Base-by-base conservation (phyloP, 768 basidiomycete genomes). In the Termitomyces sp. region DNA sequence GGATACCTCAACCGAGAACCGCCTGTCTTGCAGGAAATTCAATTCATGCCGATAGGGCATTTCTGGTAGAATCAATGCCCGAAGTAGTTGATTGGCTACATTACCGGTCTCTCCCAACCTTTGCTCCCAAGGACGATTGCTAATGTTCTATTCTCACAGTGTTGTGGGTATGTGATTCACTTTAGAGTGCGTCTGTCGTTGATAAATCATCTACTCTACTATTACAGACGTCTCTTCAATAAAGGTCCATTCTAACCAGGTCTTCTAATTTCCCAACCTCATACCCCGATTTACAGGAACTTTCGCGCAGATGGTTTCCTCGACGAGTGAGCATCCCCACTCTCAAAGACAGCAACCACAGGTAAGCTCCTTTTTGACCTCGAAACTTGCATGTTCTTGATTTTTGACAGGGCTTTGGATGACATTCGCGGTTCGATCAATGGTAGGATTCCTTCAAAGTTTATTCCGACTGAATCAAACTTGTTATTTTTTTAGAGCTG, bases 11-110 rank as follows among this genome's bases (percentile, higher is more conserved):
- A 16, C 75, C 75, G 58, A 73, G 78, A 37, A 75, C 71, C 6
- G 92, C 81, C 2, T 79, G 92, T 8, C 80, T 94, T n/a, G 92
- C 94, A 5, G 94, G 94, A 15, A 95, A 81, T 66, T 89, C 91
- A 12, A 90, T 96, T 2, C 92, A 97, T 66, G 84, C 83, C 1
- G 94, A 97, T 71, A 79, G 81, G 54, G 70, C 74, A 3, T 94
- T 94, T 68, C 74, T 94, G 28, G 76, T 74, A 4, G 82, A 83
- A 66, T 82, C 90, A 54, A 94, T 97, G 92, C 90, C 91, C 1
- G 81, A 85, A 54, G 70, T 96, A 16, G 72, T 87, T 20, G 82
- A 93, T 46, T 89, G 85, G 83, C 77, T 92, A 47, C 90, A 92
- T 68, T 92, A 92, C 68, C 84, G 91, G 89, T 88, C 60, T 55